Percentiles rank a stretch among this genome's conserved stretches.
phyloP scores from a whole-genome alignment of 331 rosid genomes.

The Cydonia oblonga region DNA sequence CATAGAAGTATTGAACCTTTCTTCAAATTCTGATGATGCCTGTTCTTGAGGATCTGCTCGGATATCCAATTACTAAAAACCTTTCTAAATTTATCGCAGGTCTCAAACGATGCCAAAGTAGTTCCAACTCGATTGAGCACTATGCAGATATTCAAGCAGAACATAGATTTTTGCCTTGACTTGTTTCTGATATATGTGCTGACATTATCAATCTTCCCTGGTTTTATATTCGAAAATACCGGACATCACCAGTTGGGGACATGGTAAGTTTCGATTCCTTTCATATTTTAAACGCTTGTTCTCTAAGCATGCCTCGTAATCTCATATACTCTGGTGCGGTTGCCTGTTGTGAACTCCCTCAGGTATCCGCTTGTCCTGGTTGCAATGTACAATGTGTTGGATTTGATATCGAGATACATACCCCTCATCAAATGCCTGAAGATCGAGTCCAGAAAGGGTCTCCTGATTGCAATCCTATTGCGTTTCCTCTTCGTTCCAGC shows the following conservation, averaged over 20 bases:
- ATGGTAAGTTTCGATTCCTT: constrained; percentile 31
- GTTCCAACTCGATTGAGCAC: constrained; percentile 33
- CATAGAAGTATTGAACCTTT: constrained; percentile 22
- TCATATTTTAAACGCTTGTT: not conserved
- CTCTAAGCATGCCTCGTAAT: not conserved
- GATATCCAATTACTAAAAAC: not conserved
- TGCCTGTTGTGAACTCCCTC: not conserved
- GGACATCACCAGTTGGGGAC: constrained; percentile 54
- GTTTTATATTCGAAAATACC: constrained; percentile 66
- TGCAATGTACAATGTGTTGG: constrained; percentile 42
- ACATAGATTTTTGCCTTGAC: constrained; percentile 37
- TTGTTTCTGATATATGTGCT: constrained; percentile 45
- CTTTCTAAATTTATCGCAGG: constrained; percentile 23
- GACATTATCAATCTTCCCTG: constrained; percentile 70
- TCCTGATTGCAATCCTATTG: constrained; percentile 27
- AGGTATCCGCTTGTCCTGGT: constrained; percentile 70
- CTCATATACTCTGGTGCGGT: not conserved
- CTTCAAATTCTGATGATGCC: not conserved
- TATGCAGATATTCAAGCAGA: constrained; percentile 34
- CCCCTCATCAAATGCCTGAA: constrained; percentile 44
- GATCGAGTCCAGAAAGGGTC: constrained; percentile 52
- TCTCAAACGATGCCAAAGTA: constrained; percentile 7
- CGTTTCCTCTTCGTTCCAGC: constrained; percentile 60
- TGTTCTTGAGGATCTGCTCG: not conserved
- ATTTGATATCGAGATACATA: constrained; percentile 51